phyloP scores from a whole-genome alignment of 176 grass and related monocot species.

The Echinochloa phyllopogon region DNA sequence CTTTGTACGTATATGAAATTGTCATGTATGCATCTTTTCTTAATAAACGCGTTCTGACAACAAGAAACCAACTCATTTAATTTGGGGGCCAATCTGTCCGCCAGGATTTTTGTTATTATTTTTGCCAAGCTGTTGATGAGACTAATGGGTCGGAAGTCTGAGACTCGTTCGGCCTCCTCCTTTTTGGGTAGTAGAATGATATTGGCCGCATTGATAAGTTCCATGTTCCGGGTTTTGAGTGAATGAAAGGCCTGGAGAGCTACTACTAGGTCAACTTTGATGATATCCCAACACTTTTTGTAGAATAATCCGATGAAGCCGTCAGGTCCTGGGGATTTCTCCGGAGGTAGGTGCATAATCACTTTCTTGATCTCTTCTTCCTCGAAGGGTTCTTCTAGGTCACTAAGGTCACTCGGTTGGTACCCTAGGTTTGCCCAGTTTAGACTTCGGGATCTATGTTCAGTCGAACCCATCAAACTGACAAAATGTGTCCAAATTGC shows the following conservation, averaged over 20 bases:
- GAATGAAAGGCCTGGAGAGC: neutral
- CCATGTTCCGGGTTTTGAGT: neutral
- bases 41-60: too few relatives aligned
- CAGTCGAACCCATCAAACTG: too few relatives aligned
- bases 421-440: neutral
- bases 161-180: neutral
- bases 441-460: too few relatives aligned
- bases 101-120: neutral
- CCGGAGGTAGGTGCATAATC: neutral
- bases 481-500: neutral
- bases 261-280: neutral
- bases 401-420: rapidly evolving
- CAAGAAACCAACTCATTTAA: too few relatives aligned
- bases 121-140: neutral
- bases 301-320: neutral
- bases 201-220: neutral
- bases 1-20: too few relatives aligned
- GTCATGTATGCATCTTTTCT: too few relatives aligned
- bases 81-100: too few relatives aligned
- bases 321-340: neutral
- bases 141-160: neutral
- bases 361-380: too few relatives aligned
- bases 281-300: neutral
- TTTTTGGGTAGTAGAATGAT: neutral
- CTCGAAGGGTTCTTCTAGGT: neutral